phyloP scores from a whole-genome alignment of 768 basidiomycete species.

The Chalciporus sphaerocephalus region DNA sequence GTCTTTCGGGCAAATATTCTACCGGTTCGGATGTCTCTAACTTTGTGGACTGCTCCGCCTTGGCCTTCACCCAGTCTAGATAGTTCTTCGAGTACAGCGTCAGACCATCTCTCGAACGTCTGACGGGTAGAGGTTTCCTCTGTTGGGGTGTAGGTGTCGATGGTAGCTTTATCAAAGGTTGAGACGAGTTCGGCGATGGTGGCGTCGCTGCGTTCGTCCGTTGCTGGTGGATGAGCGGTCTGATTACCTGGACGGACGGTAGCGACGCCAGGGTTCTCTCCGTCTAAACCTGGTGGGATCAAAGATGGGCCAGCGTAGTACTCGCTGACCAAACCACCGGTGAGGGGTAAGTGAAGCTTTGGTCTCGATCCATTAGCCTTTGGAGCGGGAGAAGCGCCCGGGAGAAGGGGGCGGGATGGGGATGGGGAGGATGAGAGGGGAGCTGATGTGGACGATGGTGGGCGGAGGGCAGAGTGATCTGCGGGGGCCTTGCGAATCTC shows the following conservation, averaged over 20 bases:
- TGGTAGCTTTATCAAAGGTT: constrained; percentile 26
- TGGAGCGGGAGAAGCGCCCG: constrained; percentile 22
- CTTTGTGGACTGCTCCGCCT: constrained; percentile 94
- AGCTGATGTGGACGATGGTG: constrained; percentile 28
- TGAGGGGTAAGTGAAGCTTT: constrained; percentile 35
- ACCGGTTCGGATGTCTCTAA: constrained; percentile 75
- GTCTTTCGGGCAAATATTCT: constrained; percentile 91
- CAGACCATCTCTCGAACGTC: constrained; percentile 47
- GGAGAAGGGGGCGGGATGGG: constrained; percentile 31
- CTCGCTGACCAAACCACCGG: constrained; percentile 22
- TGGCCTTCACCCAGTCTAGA: constrained; percentile 88
- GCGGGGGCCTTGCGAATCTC: constrained; percentile 36
- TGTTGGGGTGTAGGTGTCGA: constrained; percentile 32
- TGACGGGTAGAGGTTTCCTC: constrained; percentile 32
- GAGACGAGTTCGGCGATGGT: constrained; percentile 38
- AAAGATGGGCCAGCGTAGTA: constrained; percentile 32
- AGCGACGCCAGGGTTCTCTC: constrained; percentile 36
- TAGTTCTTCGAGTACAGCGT: constrained; percentile 72
- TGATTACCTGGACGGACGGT: constrained; percentile 41
- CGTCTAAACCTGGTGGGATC: constrained; percentile 32
- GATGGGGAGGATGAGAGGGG: constrained; percentile 28
- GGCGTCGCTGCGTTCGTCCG: constrained; percentile 27
- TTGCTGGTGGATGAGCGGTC: constrained; percentile 29
- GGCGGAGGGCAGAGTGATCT: constrained; percentile 26
- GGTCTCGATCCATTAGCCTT: constrained; percentile 28